Base-by-base conservation (phyloP, 192 early-diverging fungal species). In the Linnemannia exigua region DNA sequence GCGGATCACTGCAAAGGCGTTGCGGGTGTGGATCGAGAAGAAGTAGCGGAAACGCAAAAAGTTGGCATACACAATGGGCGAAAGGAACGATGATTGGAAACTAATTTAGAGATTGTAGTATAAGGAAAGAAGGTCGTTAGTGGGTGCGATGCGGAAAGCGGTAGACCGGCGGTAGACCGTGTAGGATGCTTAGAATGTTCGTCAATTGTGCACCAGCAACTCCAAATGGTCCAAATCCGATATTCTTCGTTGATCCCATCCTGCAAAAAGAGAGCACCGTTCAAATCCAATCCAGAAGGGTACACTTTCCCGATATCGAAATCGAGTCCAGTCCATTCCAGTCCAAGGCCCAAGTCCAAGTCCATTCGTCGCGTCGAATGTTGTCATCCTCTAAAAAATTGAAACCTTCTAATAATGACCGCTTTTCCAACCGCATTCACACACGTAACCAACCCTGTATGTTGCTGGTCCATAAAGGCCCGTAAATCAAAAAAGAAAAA, bases 31-130 rank as follows among this genome's bases (percentile, higher is more conserved):
- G 38, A 91, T 72, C 41, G 90, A 92, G 63, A 95, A 90, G 87
- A 92, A 89, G 82, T 91, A 95, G 35, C 96, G 87, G 89, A 96
- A 94, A 33, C 92, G 89, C 77, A 97, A 85, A 84, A 96, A 96
- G 76, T 95, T 92, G 48, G 86, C 88, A 75, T 92, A 96, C 17
- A 95, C 70, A 38, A 97, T 71, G 50, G 89, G 88, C 20, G 89
- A 90, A 75, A 92, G 79, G 68, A 95, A 87, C 12, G 90, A 80
- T 28, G 85, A 77, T 28, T 91, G 58, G 89, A 88, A 84, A 36
- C 86, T 84, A 88, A 85, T n/a, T 31, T 7, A 25, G 11, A 31
- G 11, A 28, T 33, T 16, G 28, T 0, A 31, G 28, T 4, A 87
- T 83, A 35, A 93, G 5, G 25, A 63, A n/a, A 0, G 72, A 71